Conservation (phyloP, 2,329 filamentous ascomycete genomes). For the Epichloe bromicola region DNA sequence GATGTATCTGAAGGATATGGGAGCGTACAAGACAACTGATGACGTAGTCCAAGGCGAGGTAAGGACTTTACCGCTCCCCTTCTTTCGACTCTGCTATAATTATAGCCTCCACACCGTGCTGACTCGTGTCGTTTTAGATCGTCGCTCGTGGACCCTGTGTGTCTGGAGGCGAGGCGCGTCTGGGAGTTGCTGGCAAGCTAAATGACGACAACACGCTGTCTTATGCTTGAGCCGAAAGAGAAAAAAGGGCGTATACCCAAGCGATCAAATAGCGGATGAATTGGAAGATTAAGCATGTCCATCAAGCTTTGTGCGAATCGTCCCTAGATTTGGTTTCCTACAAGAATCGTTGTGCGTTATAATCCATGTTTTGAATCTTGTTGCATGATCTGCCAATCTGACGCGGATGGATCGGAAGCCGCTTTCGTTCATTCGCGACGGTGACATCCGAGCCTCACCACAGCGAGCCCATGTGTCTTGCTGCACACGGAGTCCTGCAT, state of each 20-base stretch:
- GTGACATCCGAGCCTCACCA: too few relatives aligned
- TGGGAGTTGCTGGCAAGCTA: conserved; percentile 53
- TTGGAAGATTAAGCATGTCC: neutral
- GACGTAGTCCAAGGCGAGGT: conserved; percentile 50
- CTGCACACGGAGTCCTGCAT: too few relatives aligned
- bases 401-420: neutral
- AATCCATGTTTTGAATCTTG: neutral
- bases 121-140: conserved; percentile 35
- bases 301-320: neutral
- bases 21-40: conserved; percentile 48
- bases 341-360: neutral
- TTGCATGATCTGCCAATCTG: neutral
- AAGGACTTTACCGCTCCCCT: conserved; percentile 15
- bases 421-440: too few relatives aligned
- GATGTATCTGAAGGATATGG: conserved; percentile 55
- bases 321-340: neutral
- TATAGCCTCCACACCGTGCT: neutral
- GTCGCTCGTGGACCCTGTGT: conserved; percentile 62
- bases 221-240: conserved; percentile 23
- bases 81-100: neutral
- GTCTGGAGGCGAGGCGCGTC: conserved; percentile 47
- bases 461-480: too few relatives aligned
- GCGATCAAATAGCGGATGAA: neutral
- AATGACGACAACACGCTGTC: conserved; percentile 62
- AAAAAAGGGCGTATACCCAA: neutral